Base-by-base conservation (phyloP, 2,329 filamentous ascomycete genomes). In the Pseudocercospora cruenta region DNA sequence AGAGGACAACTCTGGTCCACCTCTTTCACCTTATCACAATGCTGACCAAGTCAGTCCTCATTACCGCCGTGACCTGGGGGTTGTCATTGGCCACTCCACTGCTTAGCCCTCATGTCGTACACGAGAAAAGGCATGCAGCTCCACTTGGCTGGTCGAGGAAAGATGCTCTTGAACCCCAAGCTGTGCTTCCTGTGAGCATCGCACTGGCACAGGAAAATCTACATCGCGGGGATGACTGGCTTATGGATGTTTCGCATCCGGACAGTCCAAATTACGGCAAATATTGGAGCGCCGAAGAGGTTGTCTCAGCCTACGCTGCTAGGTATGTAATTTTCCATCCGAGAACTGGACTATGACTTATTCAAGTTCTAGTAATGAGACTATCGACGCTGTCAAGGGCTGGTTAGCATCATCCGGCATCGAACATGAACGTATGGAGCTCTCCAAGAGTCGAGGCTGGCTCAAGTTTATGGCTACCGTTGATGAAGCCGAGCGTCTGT, bases 391-490 rank as follows among this genome's bases (percentile, higher is more conserved):
- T 9, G 77, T 83, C 8, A 76, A 75, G 21, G 69, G 73, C 16
- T 83, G 81, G 81, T 72, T 83, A 0, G 43, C 73, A 3, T 69
- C 69, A 26, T 72, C 77, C 24, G 76, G 78, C 21, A 78, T 79
- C 36, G 64, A 67, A 7, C 64, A 68, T 3, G 64, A 75, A 54
- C 68, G 72, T 19, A 76, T 80, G 68, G 74, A 76, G 6, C 77
- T 79, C 51, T 79, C 76, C 63, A 43, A 63, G 62, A 70, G 71
- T 63, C 65, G 67, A 55, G 71, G 81, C 72, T 83, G 80, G 81
- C 69, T 83, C 45, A 78, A 81, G 66, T 81, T 83, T 58, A 78
- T 82, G 68, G 78, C 80, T 8, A 74, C 76, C 1, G 77, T 77
- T 9, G 66, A 69, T 4, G 76, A 83, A 58, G 77, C 77, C 1